A percentile compares a stretch with the other conserved stretches of the same genome.
phyloP scores from a whole-genome alignment of 768 basidiomycete genomes.

The Rhizopogon vulgaris region DNA sequence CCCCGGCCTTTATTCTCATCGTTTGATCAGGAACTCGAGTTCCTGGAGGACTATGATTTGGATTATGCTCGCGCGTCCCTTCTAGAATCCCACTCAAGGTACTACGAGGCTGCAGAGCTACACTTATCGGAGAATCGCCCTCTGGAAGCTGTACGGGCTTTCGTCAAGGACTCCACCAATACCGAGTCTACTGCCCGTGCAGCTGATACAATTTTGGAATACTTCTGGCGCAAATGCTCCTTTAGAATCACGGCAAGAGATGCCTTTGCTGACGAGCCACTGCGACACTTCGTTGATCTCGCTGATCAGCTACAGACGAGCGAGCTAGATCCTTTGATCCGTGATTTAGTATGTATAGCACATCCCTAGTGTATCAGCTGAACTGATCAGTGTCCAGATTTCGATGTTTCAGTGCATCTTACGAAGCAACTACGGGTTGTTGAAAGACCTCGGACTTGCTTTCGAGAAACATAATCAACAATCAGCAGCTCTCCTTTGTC shows the following conservation, averaged over 20 bases:
- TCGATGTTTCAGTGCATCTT: slow-evolving; percentile 32
- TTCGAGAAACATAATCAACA: slow-evolving; percentile 24
- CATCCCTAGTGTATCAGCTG: slow-evolving; percentile 13
- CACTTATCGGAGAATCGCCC: slow-evolving; percentile 42
- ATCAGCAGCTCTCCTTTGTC: slow-evolving; percentile 35
- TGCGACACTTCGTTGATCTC: slow-evolving; percentile 21
- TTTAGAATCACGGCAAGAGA: slow-evolving; percentile 27
- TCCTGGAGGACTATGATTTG: slow-evolving; percentile 48
- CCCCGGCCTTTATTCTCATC: slow-evolving; percentile 43
- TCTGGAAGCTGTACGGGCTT: slow-evolving; percentile 39
- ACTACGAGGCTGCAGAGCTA: slow-evolving; percentile 45
- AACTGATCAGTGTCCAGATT: slow-evolving; percentile 9
- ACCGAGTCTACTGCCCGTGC: slow-evolving; percentile 28
- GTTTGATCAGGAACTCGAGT: slow-evolving; percentile 49
- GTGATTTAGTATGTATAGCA: slow-evolving; percentile 8
- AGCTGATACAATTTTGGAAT: slow-evolving; percentile 32
- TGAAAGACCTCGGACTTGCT: slow-evolving; percentile 25
- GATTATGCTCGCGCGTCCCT: slow-evolving; percentile 42
- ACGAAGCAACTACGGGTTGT: slow-evolving; percentile 13
- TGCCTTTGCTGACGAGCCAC: background rate
- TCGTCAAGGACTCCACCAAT: slow-evolving; percentile 30
- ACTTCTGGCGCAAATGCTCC: slow-evolving; percentile 40
- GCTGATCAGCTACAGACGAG: slow-evolving; percentile 10
- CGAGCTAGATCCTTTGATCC: slow-evolving; percentile 2
- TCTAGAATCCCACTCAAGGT: slow-evolving; percentile 35